Percentiles rank a stretch among this genome's conserved stretches.
Conservation (phyloP, 768 basidiomycete species). For the Boletus rex-veris region DNA sequence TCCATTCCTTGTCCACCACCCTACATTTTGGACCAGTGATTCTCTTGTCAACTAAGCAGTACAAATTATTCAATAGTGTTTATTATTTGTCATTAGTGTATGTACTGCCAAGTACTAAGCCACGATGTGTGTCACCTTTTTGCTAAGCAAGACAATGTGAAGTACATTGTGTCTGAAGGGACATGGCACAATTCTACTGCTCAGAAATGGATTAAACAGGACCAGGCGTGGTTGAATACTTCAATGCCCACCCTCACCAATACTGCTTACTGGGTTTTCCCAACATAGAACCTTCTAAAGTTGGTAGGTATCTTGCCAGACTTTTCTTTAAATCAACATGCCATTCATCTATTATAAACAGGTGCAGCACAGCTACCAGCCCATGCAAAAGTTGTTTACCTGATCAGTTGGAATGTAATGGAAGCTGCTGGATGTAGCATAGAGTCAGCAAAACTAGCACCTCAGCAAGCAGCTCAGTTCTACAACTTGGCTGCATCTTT, state of each 20-base stretch:
- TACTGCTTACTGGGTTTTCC: not conserved
- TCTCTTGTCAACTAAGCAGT: slow-evolving; percentile 27
- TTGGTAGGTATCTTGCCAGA: not conserved
- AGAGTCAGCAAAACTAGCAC: not conserved
- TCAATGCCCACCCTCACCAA: not conserved
- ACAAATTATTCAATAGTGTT: slow-evolving; percentile 17
- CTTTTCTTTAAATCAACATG: not conserved
- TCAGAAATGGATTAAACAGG: not conserved
- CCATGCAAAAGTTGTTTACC: not conserved
- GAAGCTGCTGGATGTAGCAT: no score
- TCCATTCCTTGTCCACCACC: no score
- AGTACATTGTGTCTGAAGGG: not conserved
- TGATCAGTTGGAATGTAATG: no score
- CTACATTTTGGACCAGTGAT: slow-evolving; percentile 26
- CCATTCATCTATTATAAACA: not conserved
- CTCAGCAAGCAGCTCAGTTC: not conserved
- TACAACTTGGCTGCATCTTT: not conserved
- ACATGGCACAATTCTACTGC: not conserved
- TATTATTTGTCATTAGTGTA: not conserved
- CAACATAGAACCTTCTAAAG: not conserved
- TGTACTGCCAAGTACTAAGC: not conserved
- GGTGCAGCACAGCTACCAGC: not conserved
- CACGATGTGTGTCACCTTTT: not conserved
- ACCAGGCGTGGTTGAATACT: not conserved
- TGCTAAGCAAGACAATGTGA: not conserved